phyloP scores from a whole-genome alignment of 2,329 filamentous ascomycete genomes.

The Monosporascus sp. region DNA sequence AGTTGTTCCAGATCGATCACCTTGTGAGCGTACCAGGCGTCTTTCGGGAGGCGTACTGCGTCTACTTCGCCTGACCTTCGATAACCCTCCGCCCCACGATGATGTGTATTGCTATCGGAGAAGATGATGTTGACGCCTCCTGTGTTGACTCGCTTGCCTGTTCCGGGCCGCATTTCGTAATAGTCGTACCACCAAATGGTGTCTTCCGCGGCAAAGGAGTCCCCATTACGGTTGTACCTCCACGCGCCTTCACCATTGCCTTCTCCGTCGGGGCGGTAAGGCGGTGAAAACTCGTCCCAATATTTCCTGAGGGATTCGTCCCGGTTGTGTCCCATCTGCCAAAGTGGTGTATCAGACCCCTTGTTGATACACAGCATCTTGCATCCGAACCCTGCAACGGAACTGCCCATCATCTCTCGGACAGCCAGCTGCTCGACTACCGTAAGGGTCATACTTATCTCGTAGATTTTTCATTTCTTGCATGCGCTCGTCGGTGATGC shows the following conservation, averaged over 20 bases:
- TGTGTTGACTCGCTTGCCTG: background rate
- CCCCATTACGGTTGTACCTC: background rate
- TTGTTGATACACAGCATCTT: conserved; percentile 1
- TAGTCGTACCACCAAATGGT: conserved; percentile 1
- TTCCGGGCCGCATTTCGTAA: background rate
- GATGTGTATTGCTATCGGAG: conserved; percentile 2
- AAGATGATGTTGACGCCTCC: conserved; percentile 1
- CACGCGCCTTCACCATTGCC: background rate
- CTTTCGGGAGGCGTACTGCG: conserved; percentile 1
- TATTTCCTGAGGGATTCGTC: background rate
- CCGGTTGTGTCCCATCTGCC: conserved; percentile 1
- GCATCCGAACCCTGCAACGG: background rate
- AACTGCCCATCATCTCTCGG: background rate
- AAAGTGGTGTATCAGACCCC: background rate
- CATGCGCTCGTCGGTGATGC: background rate
- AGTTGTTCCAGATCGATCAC: conserved; percentile 3
- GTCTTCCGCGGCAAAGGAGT: background rate
- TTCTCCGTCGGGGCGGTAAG: background rate
- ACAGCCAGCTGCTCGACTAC: background rate
- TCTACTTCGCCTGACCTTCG: conserved; percentile 1
- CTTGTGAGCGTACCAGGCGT: background rate
- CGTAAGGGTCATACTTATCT: background rate
- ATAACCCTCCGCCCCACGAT: conserved; percentile 1
- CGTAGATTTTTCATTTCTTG: conserved; percentile 1
- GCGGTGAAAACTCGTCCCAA: background rate